Base-by-base conservation (phyloP, 2,329 filamentous ascomycete genomes). In the Coniochaeta prunicola region DNA sequence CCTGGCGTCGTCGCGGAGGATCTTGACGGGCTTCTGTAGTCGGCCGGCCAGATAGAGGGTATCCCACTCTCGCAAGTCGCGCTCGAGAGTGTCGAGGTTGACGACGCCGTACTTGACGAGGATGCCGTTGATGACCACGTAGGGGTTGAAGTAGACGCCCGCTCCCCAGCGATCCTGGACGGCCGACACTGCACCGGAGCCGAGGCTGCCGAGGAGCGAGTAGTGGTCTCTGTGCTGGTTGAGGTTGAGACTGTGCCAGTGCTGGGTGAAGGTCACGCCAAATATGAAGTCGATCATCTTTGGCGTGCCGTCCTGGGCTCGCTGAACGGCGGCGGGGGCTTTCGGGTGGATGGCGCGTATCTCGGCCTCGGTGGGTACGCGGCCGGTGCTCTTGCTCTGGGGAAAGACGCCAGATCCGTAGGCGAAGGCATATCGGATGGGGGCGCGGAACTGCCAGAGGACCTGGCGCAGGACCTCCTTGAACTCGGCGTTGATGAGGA, bases 271-370 rank as follows among this genome's bases (percentile, higher is more conserved):
- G 1, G 90, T 91, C 12, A 97, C 93, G 28, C 93, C 94, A 70
- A 99, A 94, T 65, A 99, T 96, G 71, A 99, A 96, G 74, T 99
- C 94, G 63, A 99, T 96, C 87, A 97, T 96, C 77, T 97, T 97
- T 13, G 91, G 91, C 1, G 87, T 86, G 31, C 91, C 90, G 67
- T 91, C 87, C 73, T 97, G 93, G 64, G 92, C 90, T 65, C 91
- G 90, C 64, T 89, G 80, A 8, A 97, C 87, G 1, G 91, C 90
- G 57, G 86, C 80, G 1, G 92, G 91, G 1, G 93, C 87, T 61
- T 92, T 87, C 7, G 92, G 88, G 69, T 97, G 93, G 26, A 92
- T 84, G 21, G 86, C 84, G 60, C 74, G 79, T 63, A 85, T 77
- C 59, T 83, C 79, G 12, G 77, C 79, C 56, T 83, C 81, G 26